Conservation (phyloP, 2,329 filamentous ascomycete species). For the Knufia fluminis region DNA sequence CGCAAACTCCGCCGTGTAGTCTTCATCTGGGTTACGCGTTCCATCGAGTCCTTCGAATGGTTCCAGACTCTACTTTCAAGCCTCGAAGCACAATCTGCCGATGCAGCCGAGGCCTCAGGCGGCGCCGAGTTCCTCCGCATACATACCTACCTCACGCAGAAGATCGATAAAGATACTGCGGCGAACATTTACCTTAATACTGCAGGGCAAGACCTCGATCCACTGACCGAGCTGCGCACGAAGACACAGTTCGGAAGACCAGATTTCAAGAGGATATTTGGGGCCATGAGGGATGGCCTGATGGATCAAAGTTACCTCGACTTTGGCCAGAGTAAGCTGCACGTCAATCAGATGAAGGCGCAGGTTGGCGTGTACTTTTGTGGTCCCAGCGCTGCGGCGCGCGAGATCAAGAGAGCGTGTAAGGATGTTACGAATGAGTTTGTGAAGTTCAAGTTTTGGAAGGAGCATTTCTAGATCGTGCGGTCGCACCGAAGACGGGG, state of each 20-base stretch:
- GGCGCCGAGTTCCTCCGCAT: conserved; percentile 80
- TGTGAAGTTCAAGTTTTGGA: conserved; percentile 96
- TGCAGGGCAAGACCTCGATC: conserved; percentile 78
- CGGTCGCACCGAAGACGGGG: neutral
- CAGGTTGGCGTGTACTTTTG: conserved; percentile 93
- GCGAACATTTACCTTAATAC: conserved; percentile 97
- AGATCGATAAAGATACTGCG: conserved; percentile 79
- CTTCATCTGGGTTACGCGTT: conserved; percentile 98
- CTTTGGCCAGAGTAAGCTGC: conserved; percentile 65
- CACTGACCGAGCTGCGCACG: conserved; percentile 79
- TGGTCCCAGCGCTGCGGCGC: conserved; percentile 70
- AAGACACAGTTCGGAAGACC: conserved; percentile 93
- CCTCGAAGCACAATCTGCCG: conserved; percentile 75
- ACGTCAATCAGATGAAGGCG: conserved; percentile 49
- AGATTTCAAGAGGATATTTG: conserved; percentile 73
- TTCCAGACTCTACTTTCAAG: conserved; percentile 90
- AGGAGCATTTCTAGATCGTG: conserved; percentile 60
- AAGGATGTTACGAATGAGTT: conserved; percentile 63
- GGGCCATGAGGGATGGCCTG: conserved; percentile 80
- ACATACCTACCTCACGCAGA: conserved; percentile 94
- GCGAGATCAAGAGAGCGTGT: conserved; percentile 76
- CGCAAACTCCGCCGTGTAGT: conserved; percentile 85
- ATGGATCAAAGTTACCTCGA: conserved; percentile 74
- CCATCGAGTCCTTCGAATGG: conserved; percentile 95
- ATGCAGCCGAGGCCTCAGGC: conserved; percentile 49